A percentile compares a stretch with the other conserved stretches of the same genome.
Conservation (phyloP, 495 filamentous ascomycete species). For the Extremus antarcticus region DNA sequence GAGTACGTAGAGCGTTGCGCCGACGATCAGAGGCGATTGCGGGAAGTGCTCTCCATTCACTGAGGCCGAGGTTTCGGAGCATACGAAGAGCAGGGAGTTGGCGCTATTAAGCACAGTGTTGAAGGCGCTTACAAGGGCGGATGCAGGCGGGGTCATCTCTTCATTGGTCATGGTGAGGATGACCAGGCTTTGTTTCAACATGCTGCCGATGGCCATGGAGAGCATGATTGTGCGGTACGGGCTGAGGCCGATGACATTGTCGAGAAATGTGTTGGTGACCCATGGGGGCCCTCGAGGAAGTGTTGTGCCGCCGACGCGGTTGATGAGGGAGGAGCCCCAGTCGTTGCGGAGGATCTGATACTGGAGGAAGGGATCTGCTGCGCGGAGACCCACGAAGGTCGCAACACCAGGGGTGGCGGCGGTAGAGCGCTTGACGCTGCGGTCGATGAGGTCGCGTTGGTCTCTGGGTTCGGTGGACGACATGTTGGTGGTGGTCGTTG, state of each 20-base stretch:
- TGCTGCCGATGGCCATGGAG: conserved; percentile 38
- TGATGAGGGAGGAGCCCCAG: conserved; percentile 26
- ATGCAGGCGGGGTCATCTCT: conserved; percentile 32
- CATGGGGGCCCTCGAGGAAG: conserved; percentile 24
- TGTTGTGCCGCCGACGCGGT: conserved; percentile 23
- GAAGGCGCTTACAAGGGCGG: conserved; percentile 29
- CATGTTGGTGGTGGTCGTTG: background rate
- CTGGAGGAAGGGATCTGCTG: conserved; percentile 47
- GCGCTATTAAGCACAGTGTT: conserved; percentile 40
- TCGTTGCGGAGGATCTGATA: conserved; percentile 38
- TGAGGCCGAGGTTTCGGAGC: conserved; percentile 17
- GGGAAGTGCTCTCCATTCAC: conserved; percentile 23
- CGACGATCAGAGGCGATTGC: conserved; percentile 22
- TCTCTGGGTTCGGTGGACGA: background rate
- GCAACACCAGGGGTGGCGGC: conserved; percentile 39
- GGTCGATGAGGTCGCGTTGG: conserved; percentile 24
- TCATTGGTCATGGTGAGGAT: conserved; percentile 32
- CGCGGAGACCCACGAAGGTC: conserved; percentile 47
- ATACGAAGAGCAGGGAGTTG: conserved; percentile 24
- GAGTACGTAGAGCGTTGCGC: conserved; percentile 17
- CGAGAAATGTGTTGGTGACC: conserved; percentile 26
- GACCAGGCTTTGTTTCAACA: conserved; percentile 44
- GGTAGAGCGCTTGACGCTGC: conserved; percentile 19
- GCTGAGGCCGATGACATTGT: conserved; percentile 29
- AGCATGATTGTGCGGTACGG: conserved; percentile 37